Percentiles rank a stretch among this genome's conserved stretches.
Conservation (phyloP, 1,284 basidiomycete genomes). For the Volvariella volvacea region DNA sequence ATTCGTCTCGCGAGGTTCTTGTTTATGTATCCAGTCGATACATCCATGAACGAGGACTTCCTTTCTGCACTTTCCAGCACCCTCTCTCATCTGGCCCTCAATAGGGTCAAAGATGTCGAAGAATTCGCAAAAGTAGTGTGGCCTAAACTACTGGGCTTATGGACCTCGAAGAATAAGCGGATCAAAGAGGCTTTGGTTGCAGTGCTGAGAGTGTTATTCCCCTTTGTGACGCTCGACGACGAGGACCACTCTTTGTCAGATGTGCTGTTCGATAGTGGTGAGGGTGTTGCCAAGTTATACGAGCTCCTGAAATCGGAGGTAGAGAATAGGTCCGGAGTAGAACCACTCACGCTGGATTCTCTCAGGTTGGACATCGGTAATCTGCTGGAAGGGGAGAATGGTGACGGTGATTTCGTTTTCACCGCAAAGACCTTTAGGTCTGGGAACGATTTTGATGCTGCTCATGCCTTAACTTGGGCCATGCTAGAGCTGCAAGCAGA, state of each 20-base stretch:
- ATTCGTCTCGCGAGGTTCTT: constrained; percentile 65
- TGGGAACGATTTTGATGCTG: constrained; percentile 65
- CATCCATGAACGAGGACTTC: constrained; percentile 70
- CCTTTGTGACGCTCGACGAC: constrained; percentile 47
- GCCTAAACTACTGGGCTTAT: constrained; percentile 60
- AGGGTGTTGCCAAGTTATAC: constrained; percentile 48
- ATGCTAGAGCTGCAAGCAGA: constrained; percentile 82
- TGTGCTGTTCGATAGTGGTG: constrained; percentile 23
- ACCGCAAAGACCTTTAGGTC: constrained; percentile 58
- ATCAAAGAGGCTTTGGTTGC: constrained; percentile 66
- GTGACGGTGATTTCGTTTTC: constrained; percentile 37
- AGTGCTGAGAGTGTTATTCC: constrained; percentile 64
- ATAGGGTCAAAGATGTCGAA: constrained; percentile 52
- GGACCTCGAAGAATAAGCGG: constrained; percentile 67
- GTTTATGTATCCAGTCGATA: constrained; percentile 55
- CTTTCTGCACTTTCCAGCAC: constrained; percentile 62
- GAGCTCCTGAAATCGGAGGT: constrained; percentile 53
- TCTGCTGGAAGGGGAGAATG: constrained; percentile 3
- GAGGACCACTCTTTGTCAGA: constrained; percentile 13
- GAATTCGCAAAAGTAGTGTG: constrained; percentile 57
- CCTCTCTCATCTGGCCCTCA: constrained; percentile 69
- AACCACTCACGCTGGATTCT: constrained; percentile 57
- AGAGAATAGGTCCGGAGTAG: constrained; percentile 56
- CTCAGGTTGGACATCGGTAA: constrained; percentile 46
- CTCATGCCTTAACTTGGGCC: constrained; percentile 76